Conservation (phyloP, 257 asterid species). For the Capsicum rhomboideum region DNA sequence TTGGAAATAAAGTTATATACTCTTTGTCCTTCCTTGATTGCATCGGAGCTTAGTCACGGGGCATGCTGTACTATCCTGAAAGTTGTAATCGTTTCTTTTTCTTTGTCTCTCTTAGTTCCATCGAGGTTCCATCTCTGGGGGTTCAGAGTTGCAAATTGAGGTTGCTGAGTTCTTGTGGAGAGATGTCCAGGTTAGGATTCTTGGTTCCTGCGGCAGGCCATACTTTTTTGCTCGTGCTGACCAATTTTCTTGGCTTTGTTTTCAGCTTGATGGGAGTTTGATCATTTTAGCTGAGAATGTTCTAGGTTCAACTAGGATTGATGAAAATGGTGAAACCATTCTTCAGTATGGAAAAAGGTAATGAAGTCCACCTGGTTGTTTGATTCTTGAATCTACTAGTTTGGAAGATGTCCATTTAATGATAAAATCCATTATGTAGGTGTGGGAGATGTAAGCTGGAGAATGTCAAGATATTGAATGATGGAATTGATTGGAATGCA, state of each 20-base stretch:
- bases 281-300: slow-evolving; percentile 67
- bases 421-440: slow-evolving; percentile 30
- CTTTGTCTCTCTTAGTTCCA: slow-evolving; percentile 46
- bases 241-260: slow-evolving; percentile 20
- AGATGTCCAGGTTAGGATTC: slow-evolving; percentile 68
- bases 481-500: slow-evolving; percentile 84
- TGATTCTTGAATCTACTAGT: slow-evolving; percentile 4
- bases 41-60: background rate
- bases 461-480: slow-evolving; percentile 66
- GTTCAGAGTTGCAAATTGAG: slow-evolving; percentile 91
- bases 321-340: slow-evolving; percentile 51
- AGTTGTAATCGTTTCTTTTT: slow-evolving; percentile 9
- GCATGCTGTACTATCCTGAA: background rate
- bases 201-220: background rate
- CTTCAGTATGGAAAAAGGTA: slow-evolving; percentile 87
- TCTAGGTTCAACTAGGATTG: slow-evolving; percentile 50
- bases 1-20: background rate
- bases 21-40: background rate
- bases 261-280: slow-evolving; percentile 94
- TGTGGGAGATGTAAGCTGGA: slow-evolving; percentile 83
- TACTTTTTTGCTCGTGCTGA: slow-evolving; percentile 6
- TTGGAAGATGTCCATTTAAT: slow-evolving; percentile 5
- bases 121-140: slow-evolving; percentile 80
- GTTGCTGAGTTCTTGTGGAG: slow-evolving; percentile 90
- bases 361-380: background rate